These are phyloP conservation scores for Diversispora eburnea DNA, from an alignment of 192 early-diverging fungal genomes.

Conservation along the genomic window DNA sequence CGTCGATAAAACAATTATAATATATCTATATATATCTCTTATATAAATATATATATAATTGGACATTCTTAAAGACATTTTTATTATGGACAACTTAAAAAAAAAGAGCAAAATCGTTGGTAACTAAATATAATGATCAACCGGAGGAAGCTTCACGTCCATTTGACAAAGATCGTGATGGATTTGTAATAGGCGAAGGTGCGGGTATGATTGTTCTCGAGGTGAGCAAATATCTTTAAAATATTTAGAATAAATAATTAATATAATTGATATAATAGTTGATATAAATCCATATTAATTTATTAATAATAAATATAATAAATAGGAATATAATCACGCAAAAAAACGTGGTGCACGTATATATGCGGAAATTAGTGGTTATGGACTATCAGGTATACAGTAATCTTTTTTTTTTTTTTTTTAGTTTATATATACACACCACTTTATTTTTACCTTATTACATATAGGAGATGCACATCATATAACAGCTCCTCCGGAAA, in stretches of 20 bases:
- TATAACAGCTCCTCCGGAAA: conserved; percentile 87
- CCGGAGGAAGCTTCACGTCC: conserved; percentile 84
- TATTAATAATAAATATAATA: neutral
- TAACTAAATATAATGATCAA: conserved; percentile 72
- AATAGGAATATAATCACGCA: conserved; percentile 77
- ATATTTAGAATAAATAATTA: too few species aligned
- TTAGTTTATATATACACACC: neutral
- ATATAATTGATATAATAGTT: too few species aligned
- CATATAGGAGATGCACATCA: conserved; percentile 77
- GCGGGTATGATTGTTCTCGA: conserved; percentile 86
- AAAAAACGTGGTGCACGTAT: conserved; percentile 77
- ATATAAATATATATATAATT: neutral
- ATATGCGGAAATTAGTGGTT: conserved; percentile 86
- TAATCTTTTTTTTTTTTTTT: conserved; percentile 6
- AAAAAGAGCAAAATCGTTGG: conserved; percentile 72
- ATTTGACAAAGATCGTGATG: conserved; percentile 81
- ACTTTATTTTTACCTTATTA: neutral
- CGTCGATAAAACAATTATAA: too few species aligned
- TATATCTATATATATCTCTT: too few species aligned
- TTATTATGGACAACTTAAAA: neutral
- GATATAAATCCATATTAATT: neutral
- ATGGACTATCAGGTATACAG: conserved; percentile 73
- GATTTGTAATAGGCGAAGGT: conserved; percentile 95
- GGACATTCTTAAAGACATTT: neutral
- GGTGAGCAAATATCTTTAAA: neutral